phyloP scores from a whole-genome alignment of 371 early-diverging fungal genomes.

The Mucor velutinosus region DNA sequence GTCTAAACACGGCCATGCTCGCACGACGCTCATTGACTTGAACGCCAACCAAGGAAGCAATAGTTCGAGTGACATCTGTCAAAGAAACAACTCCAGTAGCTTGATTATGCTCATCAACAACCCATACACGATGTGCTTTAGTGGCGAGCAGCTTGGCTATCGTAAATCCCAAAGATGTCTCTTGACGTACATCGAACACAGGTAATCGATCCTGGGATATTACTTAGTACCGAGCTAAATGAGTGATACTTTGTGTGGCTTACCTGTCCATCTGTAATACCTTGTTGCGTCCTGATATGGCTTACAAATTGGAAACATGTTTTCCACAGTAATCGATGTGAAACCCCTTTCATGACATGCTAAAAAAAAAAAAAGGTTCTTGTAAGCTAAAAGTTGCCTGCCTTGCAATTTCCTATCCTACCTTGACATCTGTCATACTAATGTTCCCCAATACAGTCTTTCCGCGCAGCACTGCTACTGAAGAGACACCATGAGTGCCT shows the following conservation, averaged over 20 bases:
- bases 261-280: conserved; percentile 57
- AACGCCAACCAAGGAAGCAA: conserved; percentile 40
- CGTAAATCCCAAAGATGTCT: conserved; percentile 68
- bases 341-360: conserved; percentile 26
- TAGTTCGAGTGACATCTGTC: conserved; percentile 69
- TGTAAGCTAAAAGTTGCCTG: background rate
- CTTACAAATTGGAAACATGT: conserved; percentile 59
- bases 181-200: conserved; percentile 75
- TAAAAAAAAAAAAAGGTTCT: background rate
- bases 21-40: conserved; percentile 11
- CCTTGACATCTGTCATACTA: conserved; percentile 72
- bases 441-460: conserved; percentile 66
- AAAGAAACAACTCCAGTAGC: conserved; percentile 72
- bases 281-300: conserved; percentile 49
- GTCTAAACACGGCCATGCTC: conserved; percentile 9
- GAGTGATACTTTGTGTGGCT: background rate
- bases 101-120: conserved; percentile 57
- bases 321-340: conserved; percentile 23
- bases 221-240: background rate
- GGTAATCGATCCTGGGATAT: conserved; percentile 65
- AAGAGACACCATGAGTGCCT: conserved; percentile 63
- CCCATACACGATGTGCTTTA: conserved; percentile 83
- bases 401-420: background rate
- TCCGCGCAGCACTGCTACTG: conserved; percentile 59
- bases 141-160: conserved; percentile 82